Base-by-base conservation (phyloP, 257 asterid genomes). In the Fraxinus excelsior region DNA sequence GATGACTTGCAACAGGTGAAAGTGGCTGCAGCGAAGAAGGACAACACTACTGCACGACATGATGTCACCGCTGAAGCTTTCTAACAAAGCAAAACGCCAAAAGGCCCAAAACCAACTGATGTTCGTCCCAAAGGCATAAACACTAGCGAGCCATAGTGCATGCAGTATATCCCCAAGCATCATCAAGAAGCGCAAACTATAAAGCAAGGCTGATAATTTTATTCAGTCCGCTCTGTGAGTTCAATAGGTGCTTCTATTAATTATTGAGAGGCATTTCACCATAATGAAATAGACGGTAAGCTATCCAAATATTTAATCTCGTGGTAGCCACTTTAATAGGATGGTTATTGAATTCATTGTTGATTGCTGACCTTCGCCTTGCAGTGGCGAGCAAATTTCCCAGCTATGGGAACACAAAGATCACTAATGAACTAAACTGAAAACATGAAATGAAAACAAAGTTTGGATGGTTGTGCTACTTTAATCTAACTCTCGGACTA, bases 231-330 rank as follows among this genome's bases (percentile, higher is more conserved):
- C 42, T 58, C 37, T 37, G 58, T 18, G 49, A 18, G 31, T 62
- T 70, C 29, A 0, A 16, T n/a, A 26, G 23, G 19, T 66, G 74
- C 23, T 53, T 75, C 72, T 11, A 72, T 69, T 53, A 74, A 75
- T 73, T 75, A 70, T 74, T 19, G 26, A 21, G 40, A 53, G 35
- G 38, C 31, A 38, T 42, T 70, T 64, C 7, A 21, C 37, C 3
- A 29, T 38, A 37, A 14, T 74, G 16, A 2, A 2, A 1, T n/a
- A 58, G 19, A 37, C 46, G 64, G 70, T 53, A 34, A 23, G 62
- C 5, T 53, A 19, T 21, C 42, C 67, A 64, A 21, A 51, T 77
- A 31, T 14, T 65, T 23, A 67, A 46, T 23, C 46, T 28, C 18
- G 3, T 67, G 58, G 66, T 65, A 38, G 19, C 2, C 18, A 25